Conservation (phyloP, 2,329 filamentous ascomycete species). For the Camptophora hylomeconis region DNA sequence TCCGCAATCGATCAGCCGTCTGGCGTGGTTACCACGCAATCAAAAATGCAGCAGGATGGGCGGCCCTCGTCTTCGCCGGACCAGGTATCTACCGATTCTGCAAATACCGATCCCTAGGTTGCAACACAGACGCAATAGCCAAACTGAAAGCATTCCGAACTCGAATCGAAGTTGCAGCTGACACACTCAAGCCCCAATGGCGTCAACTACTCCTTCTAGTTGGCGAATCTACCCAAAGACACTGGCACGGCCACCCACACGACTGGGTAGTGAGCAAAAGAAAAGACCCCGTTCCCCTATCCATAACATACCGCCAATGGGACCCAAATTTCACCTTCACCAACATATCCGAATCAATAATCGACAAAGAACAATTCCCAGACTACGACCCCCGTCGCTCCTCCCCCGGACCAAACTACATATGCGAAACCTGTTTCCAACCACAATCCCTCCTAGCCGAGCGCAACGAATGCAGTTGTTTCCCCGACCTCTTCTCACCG, state of each 20-base stretch:
- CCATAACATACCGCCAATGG: conserved; percentile 34
- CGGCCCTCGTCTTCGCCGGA: conserved; percentile 42
- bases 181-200: conserved; percentile 42
- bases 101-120: conserved; percentile 45
- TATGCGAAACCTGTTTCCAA: conserved; percentile 6
- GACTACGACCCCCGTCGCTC: conserved; percentile 5
- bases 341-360: conserved; percentile 23
- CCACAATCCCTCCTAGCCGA: conserved; percentile 37
- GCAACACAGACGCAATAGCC: conserved; percentile 37
- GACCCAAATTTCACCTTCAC: conserved; percentile 35
- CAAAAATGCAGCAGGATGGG: conserved; percentile 44
- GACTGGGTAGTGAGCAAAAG: conserved; percentile 39
- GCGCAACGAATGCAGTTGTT: conserved; percentile 40
- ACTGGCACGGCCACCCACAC: conserved; percentile 37
- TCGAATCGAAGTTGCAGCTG: conserved; percentile 40
- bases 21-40: conserved; percentile 49
- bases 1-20: conserved; percentile 38
- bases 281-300: conserved; percentile 31
- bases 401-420: conserved; percentile 3
- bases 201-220: conserved; percentile 33
- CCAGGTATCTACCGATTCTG: conserved; percentile 47
- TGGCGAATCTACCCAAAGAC: conserved; percentile 29
- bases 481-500: conserved; percentile 37
- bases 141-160: conserved; percentile 32
- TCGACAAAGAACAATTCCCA: conserved; percentile 4